Conservation (phyloP, 2,329 filamentous ascomycete species). For the Colletotrichum nymphaeae region DNA sequence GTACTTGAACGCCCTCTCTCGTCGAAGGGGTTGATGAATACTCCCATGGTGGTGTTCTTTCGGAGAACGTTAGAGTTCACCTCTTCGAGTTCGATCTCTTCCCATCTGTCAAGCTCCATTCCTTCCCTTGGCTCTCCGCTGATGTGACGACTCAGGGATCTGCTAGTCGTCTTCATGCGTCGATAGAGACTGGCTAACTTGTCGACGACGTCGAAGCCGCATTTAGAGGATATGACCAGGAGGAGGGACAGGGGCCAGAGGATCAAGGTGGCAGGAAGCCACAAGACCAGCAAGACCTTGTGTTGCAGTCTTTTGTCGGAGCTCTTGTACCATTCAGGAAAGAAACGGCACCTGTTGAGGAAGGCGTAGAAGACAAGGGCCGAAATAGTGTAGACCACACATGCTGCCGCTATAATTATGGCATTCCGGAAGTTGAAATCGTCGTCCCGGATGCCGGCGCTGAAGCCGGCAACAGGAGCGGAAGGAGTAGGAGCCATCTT, state of each 20-base stretch:
- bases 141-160: no score
- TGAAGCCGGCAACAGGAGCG: neutral
- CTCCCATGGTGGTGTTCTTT: neutral
- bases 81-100: neutral
- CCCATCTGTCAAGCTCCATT: neutral
- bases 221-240: neutral
- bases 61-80: no score
- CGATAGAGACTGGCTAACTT: neutral
- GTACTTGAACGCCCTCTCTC: neutral
- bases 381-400: neutral
- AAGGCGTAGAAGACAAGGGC: neutral
- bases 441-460: neutral
- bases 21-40: neutral
- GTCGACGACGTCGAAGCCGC: neutral
- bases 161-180: no score
- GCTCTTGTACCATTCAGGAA: slow-evolving; percentile 15
- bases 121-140: neutral
- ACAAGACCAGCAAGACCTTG: slow-evolving; percentile 1
- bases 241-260: slow-evolving; percentile 5
- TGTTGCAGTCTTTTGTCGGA: neutral
- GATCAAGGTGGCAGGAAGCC: neutral
- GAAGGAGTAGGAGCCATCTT: neutral
- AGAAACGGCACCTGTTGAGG: neutral
- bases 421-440: neutral
- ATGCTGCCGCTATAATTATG: neutral